Evolutionary conservation across 2,329 filamentous ascomycete species (phyloP).

Genomic region (Ascochyta rabiei): DNA sequence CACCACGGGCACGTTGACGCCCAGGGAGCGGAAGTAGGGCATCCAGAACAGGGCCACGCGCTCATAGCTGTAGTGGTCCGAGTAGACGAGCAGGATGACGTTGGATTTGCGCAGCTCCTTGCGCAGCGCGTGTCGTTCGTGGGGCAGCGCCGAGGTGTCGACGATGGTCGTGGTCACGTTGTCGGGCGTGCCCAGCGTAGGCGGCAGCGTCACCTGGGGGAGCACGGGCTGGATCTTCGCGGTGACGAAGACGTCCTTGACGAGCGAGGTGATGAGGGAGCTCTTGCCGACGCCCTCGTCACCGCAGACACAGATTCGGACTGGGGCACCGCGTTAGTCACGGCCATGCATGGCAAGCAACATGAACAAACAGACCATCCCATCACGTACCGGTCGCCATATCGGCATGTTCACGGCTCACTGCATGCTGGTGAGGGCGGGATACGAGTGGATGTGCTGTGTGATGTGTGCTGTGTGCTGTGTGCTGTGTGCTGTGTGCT

Average conservation of each 20-base stretch:
- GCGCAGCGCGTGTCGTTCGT: constrained; percentile 86
- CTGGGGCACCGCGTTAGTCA: constrained; percentile 49
- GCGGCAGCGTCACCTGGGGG: constrained; percentile 92
- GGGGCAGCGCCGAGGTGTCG: constrained; percentile 93
- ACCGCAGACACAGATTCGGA: constrained; percentile 94
- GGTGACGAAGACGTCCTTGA: constrained; percentile 95
- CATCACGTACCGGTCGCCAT: constrained; percentile 40
- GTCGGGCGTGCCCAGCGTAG: constrained; percentile 89
- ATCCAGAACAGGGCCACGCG: constrained; percentile 97
- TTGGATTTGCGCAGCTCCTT: constrained; percentile 97
- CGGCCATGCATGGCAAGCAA: constrained; percentile 1
- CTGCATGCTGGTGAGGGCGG: constrained; percentile 12
- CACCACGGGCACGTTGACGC: constrained; percentile 98
- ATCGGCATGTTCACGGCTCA: constrained; percentile 24
- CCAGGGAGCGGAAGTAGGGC: constrained; percentile 94
- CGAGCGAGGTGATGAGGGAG: constrained; percentile 83
- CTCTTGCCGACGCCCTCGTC: constrained; percentile 72
- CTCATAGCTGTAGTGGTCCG: constrained; percentile 99
- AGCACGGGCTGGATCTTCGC: constrained; percentile 95
- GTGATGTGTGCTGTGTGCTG: no score
- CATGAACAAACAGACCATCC: background rate
- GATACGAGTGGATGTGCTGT: background rate
- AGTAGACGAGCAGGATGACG: constrained; percentile 95
- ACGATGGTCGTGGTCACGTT: constrained; percentile 98
- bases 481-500: no score